Base-by-base conservation (phyloP, 805 yeast genomes). In the Lachancea fermentati region DNA sequence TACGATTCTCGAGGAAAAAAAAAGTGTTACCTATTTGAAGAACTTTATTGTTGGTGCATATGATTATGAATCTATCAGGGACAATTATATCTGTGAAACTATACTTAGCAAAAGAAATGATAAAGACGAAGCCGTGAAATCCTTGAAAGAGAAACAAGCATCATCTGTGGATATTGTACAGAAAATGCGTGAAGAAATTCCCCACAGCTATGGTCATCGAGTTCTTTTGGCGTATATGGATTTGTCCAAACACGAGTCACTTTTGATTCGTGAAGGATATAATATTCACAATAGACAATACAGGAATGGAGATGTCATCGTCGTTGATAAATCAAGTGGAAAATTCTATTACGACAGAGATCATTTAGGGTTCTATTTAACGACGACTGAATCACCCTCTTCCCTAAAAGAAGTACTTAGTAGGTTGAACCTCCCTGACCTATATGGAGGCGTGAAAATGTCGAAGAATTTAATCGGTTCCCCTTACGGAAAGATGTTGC, bases 221-320 rank as follows among this genome's bases (percentile, higher is more conserved):
- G 65, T 71, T 29, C 45, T 74, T 33, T 57, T 75, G 41, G 67
- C 76, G 0, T 79, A 68, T 48, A 47, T 80, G 9, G 86, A 83
- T 51, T 47, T 77, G 14, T 55, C 69, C 2, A 62, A 66, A 14
- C 52, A 63, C 32, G 51, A 55, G 1, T 48, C 58, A 3, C 48
- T 68, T 8, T 55, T 69, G 4, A 33, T 50, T 2, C 32, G 46
- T 2, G 30, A 46, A 8, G 60, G 58, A 1, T 42, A 53, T 13
- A 45, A 49, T 8, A 35, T 50, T 22, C 38, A 45, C 30, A 47
- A 59, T 1, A 49, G 54, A n/a, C 40, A 51, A 0, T 70, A 64
- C 46, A 44, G 57, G 7, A 54, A 62, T 2, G 91, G 89, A 4
- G 85, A 82, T 54, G 65, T 76, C 0, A 51, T 84, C 1, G 57